A percentile compares a stretch with the other conserved stretches of the same genome.
These are phyloP conservation scores for Agrostemma githago DNA, from an alignment of 148 eudicot genomes.

Conservation along the genomic window DNA sequence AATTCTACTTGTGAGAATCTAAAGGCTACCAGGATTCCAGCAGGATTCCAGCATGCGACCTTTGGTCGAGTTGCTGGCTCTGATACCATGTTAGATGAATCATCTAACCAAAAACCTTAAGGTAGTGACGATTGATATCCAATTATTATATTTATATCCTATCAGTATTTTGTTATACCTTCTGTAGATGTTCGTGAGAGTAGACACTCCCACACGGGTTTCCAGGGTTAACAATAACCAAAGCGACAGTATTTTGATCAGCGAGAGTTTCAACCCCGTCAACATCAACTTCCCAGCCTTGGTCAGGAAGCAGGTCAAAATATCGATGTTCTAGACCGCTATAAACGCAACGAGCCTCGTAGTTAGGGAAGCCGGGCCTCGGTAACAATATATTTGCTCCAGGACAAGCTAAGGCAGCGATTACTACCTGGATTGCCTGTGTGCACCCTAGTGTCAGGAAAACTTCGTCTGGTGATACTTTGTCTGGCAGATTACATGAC, in stretches of 20 bases:
- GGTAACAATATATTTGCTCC: conserved; percentile 67
- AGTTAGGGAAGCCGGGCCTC: conserved; percentile 61
- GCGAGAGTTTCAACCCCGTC: conserved; percentile 49
- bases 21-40: too few relatives aligned
- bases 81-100: too few relatives aligned
- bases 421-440: conserved; percentile 60
- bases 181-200: conserved; percentile 42
- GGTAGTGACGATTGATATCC: too few relatives aligned
- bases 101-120: too few relatives aligned
- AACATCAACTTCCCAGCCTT: conserved; percentile 76
- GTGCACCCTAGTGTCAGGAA: conserved; percentile 60
- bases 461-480: conserved; percentile 51
- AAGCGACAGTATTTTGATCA: conserved; percentile 78
- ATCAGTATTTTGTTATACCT: conserved; percentile 39
- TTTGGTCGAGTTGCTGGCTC: too few relatives aligned
- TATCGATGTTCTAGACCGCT: conserved; percentile 50
- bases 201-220: conserved; percentile 84
- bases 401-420: conserved; percentile 48
- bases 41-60: too few relatives aligned
- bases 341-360: conserved; percentile 51
- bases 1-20: too few relatives aligned
- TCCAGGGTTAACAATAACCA: conserved; percentile 71
- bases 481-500: conserved; percentile 45
- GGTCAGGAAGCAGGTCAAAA: conserved; percentile 59
- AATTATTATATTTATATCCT: too few relatives aligned